These are phyloP conservation scores for Yamadazyma akitaensis DNA, from an alignment of 805 yeast species.

Conservation along the genomic window DNA sequence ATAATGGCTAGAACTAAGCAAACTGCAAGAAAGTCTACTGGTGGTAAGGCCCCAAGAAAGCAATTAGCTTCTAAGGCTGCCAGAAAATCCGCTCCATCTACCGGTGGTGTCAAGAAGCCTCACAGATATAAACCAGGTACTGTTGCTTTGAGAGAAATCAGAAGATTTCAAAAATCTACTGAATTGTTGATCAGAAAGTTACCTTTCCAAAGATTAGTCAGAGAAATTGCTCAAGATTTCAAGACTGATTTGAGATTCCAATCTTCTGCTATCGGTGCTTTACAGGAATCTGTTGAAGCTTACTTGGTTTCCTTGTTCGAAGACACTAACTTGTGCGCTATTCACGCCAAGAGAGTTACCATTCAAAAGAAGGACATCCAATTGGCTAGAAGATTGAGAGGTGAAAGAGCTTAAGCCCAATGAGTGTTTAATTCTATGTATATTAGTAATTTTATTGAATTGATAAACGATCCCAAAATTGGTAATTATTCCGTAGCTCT, in stretches of 20 bases:
- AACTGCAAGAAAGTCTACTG: conserved; percentile 48
- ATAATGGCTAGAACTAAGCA: conserved; percentile 46
- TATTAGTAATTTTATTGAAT: conserved; percentile 7
- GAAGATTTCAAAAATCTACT: conserved; percentile 47
- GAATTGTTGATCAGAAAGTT: conserved; percentile 46
- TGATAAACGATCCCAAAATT: conserved; percentile 2
- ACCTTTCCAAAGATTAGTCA: conserved; percentile 47
- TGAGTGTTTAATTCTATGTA: conserved; percentile 8
- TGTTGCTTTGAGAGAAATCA: conserved; percentile 47
- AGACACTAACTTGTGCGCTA: conserved; percentile 49
- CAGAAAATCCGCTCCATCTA: conserved; percentile 46
- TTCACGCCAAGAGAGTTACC: conserved; percentile 48
- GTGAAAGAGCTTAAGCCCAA: conserved; percentile 39
- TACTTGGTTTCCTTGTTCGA: conserved; percentile 46
- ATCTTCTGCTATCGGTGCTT: conserved; percentile 46
- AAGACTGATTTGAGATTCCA: conserved; percentile 47
- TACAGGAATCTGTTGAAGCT: conserved; percentile 47
- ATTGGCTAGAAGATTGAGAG: conserved; percentile 49
- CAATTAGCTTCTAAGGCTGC: conserved; percentile 49
- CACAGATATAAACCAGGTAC: conserved; percentile 52
- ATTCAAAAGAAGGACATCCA: conserved; percentile 48
- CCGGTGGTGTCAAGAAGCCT: conserved; percentile 48
- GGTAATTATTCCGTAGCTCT: no score
- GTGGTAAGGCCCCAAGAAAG: conserved; percentile 50
- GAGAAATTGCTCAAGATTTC: conserved; percentile 48